Base-by-base conservation (phyloP, 2,329 filamentous ascomycete species). In the Pseudogymnoascus sp. region DNA sequence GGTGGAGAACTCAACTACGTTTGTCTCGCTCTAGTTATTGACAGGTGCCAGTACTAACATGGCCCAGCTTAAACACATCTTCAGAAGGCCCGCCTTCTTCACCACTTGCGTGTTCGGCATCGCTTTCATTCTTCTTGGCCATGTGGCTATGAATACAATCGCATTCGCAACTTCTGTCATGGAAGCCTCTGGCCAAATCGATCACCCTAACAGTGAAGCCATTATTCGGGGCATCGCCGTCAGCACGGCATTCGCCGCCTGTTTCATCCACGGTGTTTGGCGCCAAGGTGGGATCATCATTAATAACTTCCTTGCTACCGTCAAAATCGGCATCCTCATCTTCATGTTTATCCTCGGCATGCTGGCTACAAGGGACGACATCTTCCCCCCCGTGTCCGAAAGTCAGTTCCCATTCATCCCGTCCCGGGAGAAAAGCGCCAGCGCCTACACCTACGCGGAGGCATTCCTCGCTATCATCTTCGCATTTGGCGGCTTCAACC, bases 1-100 rank as follows among this genome's bases (percentile, higher is more conserved):
- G 76, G 76, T 2, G 77, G 75, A 19, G 76, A 77, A 60, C 73
- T 78, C 60, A 76, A 78, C 63, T 79, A 78, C 67, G 72, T 80
- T 30, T 56, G 61, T 59, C 9, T 41, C 38, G 18, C 18, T 9
- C 26, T 19, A 30, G n/a, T 52, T 26, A 19, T 5, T 30, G 9
- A 30, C 26, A 15, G 8, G 5, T 1, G 4, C 6, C 6, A 30
- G 4, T 28, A 34, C 35, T 39, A 13, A 61, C n/a, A 30, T 28
- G 19, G 26, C 38, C 13, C 12, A 61, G 55, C 59, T 67, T 13
- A 74, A 79, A 65, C 78, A 75, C 59, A 71, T 79, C 26, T 78
- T 73, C 61, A 70, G 67, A 30, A 71, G 69, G 61, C 73, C 74
- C 2, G 59, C 35, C 7, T 65, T 64, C 15, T 63, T 78, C 3